Evolutionary conservation across 2,329 filamentous ascomycete genomes (phyloP), one percentile per base, ranked within the genome.

Genomic region (Beauveria medogensis): DNA sequence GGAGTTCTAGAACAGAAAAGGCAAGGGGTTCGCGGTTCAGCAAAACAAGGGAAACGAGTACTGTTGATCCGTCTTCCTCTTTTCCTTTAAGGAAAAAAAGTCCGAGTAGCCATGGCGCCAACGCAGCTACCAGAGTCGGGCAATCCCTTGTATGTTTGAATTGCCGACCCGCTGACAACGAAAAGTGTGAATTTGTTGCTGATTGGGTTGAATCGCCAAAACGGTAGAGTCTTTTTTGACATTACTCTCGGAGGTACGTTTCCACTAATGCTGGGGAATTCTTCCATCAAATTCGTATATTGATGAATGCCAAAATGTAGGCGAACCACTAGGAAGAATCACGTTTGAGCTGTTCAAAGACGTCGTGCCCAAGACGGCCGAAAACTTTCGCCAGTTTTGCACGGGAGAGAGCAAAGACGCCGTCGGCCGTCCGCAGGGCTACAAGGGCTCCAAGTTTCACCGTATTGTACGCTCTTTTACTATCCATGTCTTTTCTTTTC

Each of bases 311-410:
- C 5, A 18, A 6, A 16, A 24, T 40, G 28, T 66, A 94, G 92
- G 92, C 63, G 90, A 95, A 70, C 87, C 90, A 3, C 83, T 96
- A 18, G 92, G 92, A 64, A 87, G 92, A 62, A 86, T 96, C 70
- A 92, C 90, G 66, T 92, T 96, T 73, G 91, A 97, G 75, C 85
- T 99, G 64, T 97, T 94, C 80, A 86, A 87, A 63, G 83, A 96
- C 75, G 80, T 89, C 24, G 89, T 91, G 0, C 92, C 92, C 65
- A 88, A 87, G 69, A 97, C 94, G 9, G 91, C 92, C 34, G 94
- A 97, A 75, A 97, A 97, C 79, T 97, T 99, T 74, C 90, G 92
- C 52, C 91, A 95, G 71, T 96, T 96, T 77, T 97, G 92, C 77
- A 97, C 93, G 0, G 94, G 94, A 68, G 93, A 97, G 79, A 87